Evolutionary conservation across 2,329 filamentous ascomycete genomes (phyloP).

Genomic region (Aspergillus carbonarius): DNA sequence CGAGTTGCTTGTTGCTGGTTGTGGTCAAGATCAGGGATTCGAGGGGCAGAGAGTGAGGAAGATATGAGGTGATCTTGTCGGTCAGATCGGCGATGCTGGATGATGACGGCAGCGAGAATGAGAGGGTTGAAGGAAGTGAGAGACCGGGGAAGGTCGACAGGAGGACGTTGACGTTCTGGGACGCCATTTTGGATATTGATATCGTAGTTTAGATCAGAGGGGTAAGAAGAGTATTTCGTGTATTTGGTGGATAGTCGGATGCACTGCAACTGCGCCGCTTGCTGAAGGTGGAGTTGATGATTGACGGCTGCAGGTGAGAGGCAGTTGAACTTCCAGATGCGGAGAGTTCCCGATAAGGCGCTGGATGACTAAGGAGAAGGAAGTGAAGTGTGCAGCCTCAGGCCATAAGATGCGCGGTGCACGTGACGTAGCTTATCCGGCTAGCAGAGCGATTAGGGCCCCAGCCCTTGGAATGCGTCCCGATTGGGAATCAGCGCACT

Average conservation of each 20-base stretch:
- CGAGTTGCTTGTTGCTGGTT: slow-evolving; percentile 70
- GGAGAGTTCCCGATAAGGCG: slow-evolving; percentile 20
- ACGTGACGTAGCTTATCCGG: slow-evolving; percentile 12
- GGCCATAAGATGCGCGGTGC: neutral
- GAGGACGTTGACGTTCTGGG: slow-evolving; percentile 71
- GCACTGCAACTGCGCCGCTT: neutral
- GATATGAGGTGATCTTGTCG: slow-evolving; percentile 55
- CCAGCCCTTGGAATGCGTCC: slow-evolving; percentile 29
- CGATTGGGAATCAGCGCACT: slow-evolving; percentile 37
- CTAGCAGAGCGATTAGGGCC: slow-evolving; percentile 26
- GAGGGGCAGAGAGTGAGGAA: slow-evolving; percentile 59
- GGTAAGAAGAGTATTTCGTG: neutral
- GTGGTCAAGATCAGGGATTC: slow-evolving; percentile 74
- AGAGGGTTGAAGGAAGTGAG: slow-evolving; percentile 76
- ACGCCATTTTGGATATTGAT: slow-evolving; percentile 50
- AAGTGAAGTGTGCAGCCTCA: slow-evolving; percentile 8
- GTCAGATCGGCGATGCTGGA: slow-evolving; percentile 69
- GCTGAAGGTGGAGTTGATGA: slow-evolving; percentile 1
- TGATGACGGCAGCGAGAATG: slow-evolving; percentile 67
- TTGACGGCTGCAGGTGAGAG: neutral
- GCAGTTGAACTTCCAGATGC: slow-evolving; percentile 14
- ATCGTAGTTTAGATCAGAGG: neutral
- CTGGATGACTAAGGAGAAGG: slow-evolving; percentile 4
- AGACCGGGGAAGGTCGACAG: slow-evolving; percentile 82
- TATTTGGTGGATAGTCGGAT: neutral